phyloP scores from a whole-genome alignment of 2,329 filamentous ascomycete genomes.

The Fusarium nurragi region DNA sequence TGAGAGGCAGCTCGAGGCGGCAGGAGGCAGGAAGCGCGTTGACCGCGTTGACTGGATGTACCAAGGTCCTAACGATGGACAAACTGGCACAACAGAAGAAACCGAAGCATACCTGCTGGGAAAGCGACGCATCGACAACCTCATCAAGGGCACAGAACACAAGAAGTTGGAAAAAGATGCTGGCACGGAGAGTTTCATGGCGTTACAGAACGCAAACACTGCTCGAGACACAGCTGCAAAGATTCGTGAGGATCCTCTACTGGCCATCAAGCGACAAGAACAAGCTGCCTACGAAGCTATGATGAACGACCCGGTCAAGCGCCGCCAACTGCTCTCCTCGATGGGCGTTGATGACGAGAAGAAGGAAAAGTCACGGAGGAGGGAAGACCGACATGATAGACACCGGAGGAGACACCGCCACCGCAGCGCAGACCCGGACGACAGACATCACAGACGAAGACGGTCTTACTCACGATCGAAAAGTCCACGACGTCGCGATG shows the following conservation, averaged over 20 bases:
- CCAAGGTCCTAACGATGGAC: slow-evolving; percentile 81
- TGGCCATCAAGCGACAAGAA: slow-evolving; percentile 94
- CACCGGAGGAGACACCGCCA: slow-evolving; percentile 58
- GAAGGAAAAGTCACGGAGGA: slow-evolving; percentile 50
- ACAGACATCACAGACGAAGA: slow-evolving; percentile 54
- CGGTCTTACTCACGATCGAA: slow-evolving; percentile 59
- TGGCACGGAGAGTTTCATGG: slow-evolving; percentile 67
- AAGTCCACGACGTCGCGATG: slow-evolving; percentile 51
- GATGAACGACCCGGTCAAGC: slow-evolving; percentile 79
- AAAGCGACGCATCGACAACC: slow-evolving; percentile 87
- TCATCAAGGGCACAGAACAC: slow-evolving; percentile 80
- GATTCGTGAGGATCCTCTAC: slow-evolving; percentile 87
- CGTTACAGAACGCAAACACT: slow-evolving; percentile 74
- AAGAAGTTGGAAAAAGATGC: slow-evolving; percentile 83
- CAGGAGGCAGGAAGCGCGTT: slow-evolving; percentile 81
- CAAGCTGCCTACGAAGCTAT: slow-evolving; percentile 81
- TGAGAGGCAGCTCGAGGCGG: slow-evolving; percentile 86
- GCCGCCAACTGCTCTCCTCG: slow-evolving; percentile 71
- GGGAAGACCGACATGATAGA: slow-evolving; percentile 47
- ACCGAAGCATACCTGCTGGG: slow-evolving; percentile 93
- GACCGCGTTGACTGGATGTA: slow-evolving; percentile 99
- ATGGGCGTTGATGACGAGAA: slow-evolving; percentile 65
- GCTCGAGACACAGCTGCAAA: slow-evolving; percentile 84
- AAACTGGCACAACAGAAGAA: slow-evolving; percentile 82
- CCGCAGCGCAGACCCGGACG: slow-evolving; percentile 51